Base-by-base conservation (phyloP, 1,139 yeast genomes). In the Debaryomyces fabryi region DNA sequence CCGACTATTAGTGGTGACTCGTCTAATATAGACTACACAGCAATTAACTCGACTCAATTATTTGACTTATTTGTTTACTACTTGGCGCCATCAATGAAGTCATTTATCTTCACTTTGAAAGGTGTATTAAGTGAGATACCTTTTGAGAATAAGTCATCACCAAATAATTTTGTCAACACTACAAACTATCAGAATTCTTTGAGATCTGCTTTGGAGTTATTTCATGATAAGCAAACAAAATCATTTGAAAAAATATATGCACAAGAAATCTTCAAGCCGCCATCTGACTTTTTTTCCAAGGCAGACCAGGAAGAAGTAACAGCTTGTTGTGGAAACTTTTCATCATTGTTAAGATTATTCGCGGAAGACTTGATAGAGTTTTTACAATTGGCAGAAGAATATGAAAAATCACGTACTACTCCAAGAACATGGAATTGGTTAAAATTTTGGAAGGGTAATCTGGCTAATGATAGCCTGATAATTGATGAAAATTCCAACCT, bases 271-370 rank as follows among this genome's bases (percentile, higher is more conserved):
- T 85, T 85, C 65, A 68, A 72, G 32, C 49, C 58, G 24, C 58
- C 74, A 0, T 74, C 71, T 38, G 60, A 65, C 43, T 59, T 71
- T 42, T 65, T 70, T n/a, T 72, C 75, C 43, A 76, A 78, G 50
- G 80, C 88, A 0, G 86, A 84, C 51, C 86, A 85, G 55, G 96
- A 88, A 63, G 93, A 86, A 54, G 86, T 87, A 4, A 88, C 93
- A 1, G 96, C 96, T 0, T 82, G 89, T 48, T 88, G 95, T 69
- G 95, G 93, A 2, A 87, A 88, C 59, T 88, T 88, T 60, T 78
- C 91, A 0, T 80, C 85, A 33, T 75, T 87, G 32, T 61, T 89
- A 37, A 79, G 81, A 3, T 82, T 85, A 49, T 83, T 82, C 58
- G 84, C 89, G 1, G 72, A 72, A 44, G 91, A 85, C 52, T 65